Evolutionary conservation across 2,329 filamentous ascomycete genomes (phyloP).

Genomic region (Aureobasidium sp.): DNA sequence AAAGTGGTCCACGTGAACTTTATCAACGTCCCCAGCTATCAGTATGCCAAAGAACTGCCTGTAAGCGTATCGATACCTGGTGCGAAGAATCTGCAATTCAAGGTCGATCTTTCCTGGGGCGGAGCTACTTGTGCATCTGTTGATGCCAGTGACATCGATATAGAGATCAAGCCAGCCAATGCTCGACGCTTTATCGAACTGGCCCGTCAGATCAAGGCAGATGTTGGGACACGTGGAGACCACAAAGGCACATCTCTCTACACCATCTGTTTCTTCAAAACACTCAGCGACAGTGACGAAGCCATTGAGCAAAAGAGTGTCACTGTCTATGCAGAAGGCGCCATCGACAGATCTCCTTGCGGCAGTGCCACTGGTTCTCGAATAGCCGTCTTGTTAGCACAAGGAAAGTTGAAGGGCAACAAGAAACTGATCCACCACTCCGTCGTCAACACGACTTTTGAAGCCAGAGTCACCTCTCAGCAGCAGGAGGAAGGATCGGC

Average conservation of each 20-base stretch:
- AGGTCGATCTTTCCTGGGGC: constrained; percentile 10
- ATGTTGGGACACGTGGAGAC: background rate
- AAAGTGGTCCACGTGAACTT: constrained; percentile 11
- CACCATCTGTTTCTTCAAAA: constrained; percentile 13
- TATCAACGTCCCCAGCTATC: constrained; percentile 13
- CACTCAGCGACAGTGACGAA: background rate
- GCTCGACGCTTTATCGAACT: constrained; percentile 10
- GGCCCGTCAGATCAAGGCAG: constrained; percentile 7
- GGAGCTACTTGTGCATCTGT: constrained; percentile 12
- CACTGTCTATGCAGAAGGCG: constrained; percentile 31
- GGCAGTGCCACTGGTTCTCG: constrained; percentile 25
- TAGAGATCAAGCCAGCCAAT: constrained; percentile 4
- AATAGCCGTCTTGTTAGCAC: constrained; percentile 16
- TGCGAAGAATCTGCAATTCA: background rate
- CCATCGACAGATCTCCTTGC: constrained; percentile 38
- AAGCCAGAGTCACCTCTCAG: background rate
- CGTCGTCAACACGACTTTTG: constrained; percentile 9
- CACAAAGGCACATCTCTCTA: constrained; percentile 10
- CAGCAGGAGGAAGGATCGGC: background rate
- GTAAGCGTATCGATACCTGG: background rate
- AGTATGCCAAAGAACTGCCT: background rate
- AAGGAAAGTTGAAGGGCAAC: background rate
- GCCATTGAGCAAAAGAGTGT: constrained; percentile 12
- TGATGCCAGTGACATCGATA: background rate
- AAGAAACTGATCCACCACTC: constrained; percentile 10